These are phyloP conservation scores for Lithospermum erythrorhizon DNA, from an alignment of 257 asterid species.

Conservation along the genomic window DNA sequence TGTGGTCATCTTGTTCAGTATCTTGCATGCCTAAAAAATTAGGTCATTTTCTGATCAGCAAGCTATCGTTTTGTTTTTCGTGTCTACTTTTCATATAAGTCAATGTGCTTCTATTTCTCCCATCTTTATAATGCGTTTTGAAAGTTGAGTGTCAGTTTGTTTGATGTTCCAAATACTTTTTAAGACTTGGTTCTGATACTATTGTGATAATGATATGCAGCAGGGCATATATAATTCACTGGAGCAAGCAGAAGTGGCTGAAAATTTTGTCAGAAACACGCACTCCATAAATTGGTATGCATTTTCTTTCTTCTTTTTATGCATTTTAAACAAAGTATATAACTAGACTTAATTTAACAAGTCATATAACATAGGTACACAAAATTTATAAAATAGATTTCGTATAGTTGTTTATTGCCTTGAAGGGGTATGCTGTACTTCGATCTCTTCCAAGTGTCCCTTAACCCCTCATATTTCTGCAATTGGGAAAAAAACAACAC, in stretches of 20 bases:
- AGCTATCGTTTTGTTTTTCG: background rate
- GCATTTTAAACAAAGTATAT: too few relatives aligned
- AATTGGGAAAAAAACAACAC: conserved; percentile 12
- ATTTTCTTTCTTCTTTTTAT: background rate
- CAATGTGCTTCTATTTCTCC: conserved; percentile 26
- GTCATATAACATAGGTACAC: too few relatives aligned
- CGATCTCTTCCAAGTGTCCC: background rate
- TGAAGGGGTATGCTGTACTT: too few relatives aligned
- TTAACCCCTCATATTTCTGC: background rate
- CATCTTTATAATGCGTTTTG: conserved; percentile 8
- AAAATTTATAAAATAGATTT: too few relatives aligned
- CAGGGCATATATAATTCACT: background rate
- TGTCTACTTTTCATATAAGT: conserved; percentile 21
- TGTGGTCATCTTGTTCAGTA: conserved; percentile 18
- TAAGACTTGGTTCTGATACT: background rate
- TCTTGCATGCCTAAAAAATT: conserved; percentile 36
- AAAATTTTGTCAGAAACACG: background rate
- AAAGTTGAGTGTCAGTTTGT: background rate
- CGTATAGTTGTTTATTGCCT: too few relatives aligned
- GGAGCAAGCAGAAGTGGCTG: too few relatives aligned
- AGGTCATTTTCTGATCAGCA: conserved; percentile 12
- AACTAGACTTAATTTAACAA: too few relatives aligned
- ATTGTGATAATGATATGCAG: background rate
- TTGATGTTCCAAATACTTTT: background rate
- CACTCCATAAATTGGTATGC: background rate